Conservation (phyloP, 2,329 filamentous ascomycete genomes). For the Beauveria brongniartii region DNA sequence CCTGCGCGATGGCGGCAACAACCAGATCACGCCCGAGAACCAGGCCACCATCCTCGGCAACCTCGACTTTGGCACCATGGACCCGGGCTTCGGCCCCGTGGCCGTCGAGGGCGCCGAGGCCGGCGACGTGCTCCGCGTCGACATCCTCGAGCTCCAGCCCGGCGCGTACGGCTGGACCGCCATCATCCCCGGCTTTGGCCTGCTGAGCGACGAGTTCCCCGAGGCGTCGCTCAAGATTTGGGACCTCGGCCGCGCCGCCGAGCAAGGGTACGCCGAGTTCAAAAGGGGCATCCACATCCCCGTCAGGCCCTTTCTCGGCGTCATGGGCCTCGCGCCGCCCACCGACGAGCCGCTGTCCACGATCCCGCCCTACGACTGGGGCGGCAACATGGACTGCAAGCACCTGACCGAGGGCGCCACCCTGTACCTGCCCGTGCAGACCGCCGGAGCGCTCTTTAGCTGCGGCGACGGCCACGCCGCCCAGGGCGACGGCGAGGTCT, state of each 20-base stretch:
- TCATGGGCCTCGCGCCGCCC: conserved; percentile 42
- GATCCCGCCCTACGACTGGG: conserved; percentile 41
- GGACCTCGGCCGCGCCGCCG: conserved; percentile 26
- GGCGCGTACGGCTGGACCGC: conserved; percentile 44
- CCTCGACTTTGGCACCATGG: conserved; percentile 33
- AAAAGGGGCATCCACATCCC: conserved; percentile 40
- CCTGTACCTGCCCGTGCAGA: conserved; percentile 42
- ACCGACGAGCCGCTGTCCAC: conserved; percentile 36
- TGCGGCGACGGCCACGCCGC: conserved; percentile 47
- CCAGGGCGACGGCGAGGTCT: conserved; percentile 47
- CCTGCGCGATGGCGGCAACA: conserved; percentile 41
- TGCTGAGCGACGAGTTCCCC: conserved; percentile 40
- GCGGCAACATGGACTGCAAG: conserved; percentile 48
- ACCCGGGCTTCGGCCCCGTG: conserved; percentile 44
- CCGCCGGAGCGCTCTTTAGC: conserved; percentile 41
- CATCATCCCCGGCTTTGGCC: conserved; percentile 42
- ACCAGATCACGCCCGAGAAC: conserved; percentile 37
- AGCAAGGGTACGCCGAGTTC: conserved; percentile 30
- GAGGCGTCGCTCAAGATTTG: conserved; percentile 39
- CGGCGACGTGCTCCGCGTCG: conserved; percentile 43
- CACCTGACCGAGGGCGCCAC: conserved; percentile 37
- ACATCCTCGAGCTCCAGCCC: conserved; percentile 37
- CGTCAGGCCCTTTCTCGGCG: conserved; percentile 42
- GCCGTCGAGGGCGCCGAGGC: conserved; percentile 39
- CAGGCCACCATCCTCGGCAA: conserved; percentile 29